phyloP scores from a whole-genome alignment of 495 filamentous ascomycete genomes.

The Xylaria cubensis region DNA sequence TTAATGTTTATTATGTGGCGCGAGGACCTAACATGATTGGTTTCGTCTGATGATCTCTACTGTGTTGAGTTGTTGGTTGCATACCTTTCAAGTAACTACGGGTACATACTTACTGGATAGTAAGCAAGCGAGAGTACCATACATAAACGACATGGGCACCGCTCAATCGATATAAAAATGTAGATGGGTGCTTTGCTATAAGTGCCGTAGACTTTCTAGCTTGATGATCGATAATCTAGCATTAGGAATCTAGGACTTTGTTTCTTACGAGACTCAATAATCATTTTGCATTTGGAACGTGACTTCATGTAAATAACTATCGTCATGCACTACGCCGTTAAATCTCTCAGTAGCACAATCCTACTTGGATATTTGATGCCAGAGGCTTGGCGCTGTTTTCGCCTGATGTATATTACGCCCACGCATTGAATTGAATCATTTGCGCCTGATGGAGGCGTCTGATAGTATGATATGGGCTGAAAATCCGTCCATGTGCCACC shows the following conservation, averaged over 20 bases:
- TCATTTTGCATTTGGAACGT: neutral
- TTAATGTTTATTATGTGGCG: constrained; percentile 8
- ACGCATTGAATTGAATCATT: neutral
- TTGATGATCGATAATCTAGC: neutral
- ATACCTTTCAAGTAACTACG: neutral
- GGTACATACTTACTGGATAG: neutral
- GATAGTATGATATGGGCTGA: constrained; percentile 20
- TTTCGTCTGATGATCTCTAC: neutral
- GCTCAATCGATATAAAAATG: neutral
- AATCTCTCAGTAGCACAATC: constrained; percentile 3
- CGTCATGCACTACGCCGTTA: constrained; percentile 6
- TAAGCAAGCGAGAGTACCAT: constrained; percentile 21
- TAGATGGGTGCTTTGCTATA: neutral
- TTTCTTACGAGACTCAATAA: too few species aligned
- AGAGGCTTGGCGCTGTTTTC: constrained; percentile 13
- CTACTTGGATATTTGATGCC: neutral
- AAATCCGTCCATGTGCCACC: constrained; percentile 12
- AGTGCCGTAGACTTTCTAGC: neutral
- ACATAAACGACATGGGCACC: constrained; percentile 10
- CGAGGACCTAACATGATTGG: neutral
- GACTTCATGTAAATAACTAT: neutral
- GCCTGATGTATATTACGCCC: constrained; percentile 1
- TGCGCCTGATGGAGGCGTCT: constrained; percentile 7
- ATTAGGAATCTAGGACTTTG: too few species aligned
- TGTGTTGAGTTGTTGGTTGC: neutral